Evolutionary conservation across 176 grass and related monocot genomes (phyloP), one percentile per base, ranked within the genome.

Genomic region (Rhipidocladum racemiflorum): DNA sequence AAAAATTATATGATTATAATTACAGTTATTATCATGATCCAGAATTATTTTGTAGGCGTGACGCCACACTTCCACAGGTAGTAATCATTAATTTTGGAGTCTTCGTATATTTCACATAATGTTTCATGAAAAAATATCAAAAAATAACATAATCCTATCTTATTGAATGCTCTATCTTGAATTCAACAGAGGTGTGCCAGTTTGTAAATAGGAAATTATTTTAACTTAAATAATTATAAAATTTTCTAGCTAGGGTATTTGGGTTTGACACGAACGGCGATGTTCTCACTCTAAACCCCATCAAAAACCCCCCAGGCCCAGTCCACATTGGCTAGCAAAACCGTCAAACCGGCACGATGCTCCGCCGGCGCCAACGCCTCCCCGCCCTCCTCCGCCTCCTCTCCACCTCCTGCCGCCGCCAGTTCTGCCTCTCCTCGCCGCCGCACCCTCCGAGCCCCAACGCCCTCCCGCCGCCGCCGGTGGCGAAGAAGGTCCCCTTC

Each of bases 401-500:
- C 48, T 62, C 83, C 59, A 60, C 88, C 46, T 67, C 72, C 55
- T 89, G 83, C 83, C 65, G 55, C 63, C 77, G 77, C 55, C 60
- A 46, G 46, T 44, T 27, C 55, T 12, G 61, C 57, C 16, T 59
- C 65, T 45, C 65, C 6, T 57, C 43, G 48, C 73, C 27, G 28
- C 78, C 38, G 17, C 49, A 24, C 9, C 72, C 44, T 3, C 71
- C 43, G 14, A 50, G 7, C 21, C 3, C 25, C 38, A 7, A 3
- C 14, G 2, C 42, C 24, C 53, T 71, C 55, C 67, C 71, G 35
- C 79, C 71, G 35, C 89, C 76, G 15, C 88, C 85, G 8, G 85
- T 76, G 34, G 78, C 92, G 83, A 98, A 88, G 90, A 93, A 90
- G 80, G 83, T 95, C 34, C 92, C 90, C 61, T 93, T 91, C 89